Base-by-base conservation (phyloP, 2,329 filamentous ascomycete species). In the Fusarium pseudonygamai region DNA sequence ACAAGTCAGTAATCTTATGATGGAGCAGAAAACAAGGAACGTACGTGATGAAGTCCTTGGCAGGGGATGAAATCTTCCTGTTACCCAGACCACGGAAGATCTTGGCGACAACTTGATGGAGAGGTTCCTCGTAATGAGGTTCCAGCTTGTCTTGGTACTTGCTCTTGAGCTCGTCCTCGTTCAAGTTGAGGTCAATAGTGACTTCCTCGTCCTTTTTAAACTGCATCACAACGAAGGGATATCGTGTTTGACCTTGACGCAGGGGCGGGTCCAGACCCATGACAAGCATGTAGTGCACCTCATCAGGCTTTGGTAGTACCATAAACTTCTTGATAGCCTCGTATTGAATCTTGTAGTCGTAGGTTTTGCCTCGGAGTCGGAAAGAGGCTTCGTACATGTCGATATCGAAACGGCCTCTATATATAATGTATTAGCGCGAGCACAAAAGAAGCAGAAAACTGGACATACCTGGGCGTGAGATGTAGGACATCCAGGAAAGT, bases 271-370 rank as follows among this genome's bases (percentile, higher is more conserved):
- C 96, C 40, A 99, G 87, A 60, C 97, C 96, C 74, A 99, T 92
- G 72, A 94, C 96, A 74, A 99, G 94, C 86, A 99, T 93, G 75
- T 93, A 95, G 81, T 99, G 96, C 77, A 96, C 90, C 76, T 99
- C 96, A 82, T 99, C 96, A n/a, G 96, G 96, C 85, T 99, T 99
- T 53, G 96, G 96, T 11, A 99, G 90, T 36, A 98, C 90, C 91
- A 99, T 98, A 82, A 98, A 98, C 83, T 98, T 98, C 87, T 99
- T 99, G 85, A 98, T 95, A 56, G 92, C 91, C 65, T 98, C 94
- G 84, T 98, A 99, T 82, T 98, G 95, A 75, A 99, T 98, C 89
- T 99, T 99, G 90, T 99, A 99, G 86, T 99, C 97, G 87, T 99
- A 99, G 30, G 96, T 99, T 86, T 99, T 99, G 79, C 96, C 96